phyloP scores from a whole-genome alignment of 257 asterid species.

The Scutellaria baicalensis region DNA sequence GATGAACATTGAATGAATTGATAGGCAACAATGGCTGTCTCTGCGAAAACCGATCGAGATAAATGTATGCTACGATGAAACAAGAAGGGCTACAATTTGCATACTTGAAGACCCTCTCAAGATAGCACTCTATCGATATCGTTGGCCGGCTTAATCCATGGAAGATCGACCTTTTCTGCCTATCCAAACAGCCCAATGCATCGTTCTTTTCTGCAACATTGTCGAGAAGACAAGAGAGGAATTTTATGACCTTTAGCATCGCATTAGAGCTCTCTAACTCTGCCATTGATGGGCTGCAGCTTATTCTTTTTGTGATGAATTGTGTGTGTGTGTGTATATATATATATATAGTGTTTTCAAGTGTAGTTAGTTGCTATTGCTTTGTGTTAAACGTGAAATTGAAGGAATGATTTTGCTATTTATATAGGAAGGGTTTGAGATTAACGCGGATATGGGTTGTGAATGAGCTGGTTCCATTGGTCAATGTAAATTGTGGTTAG shows the following conservation, averaged over 20 bases:
- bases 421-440: slow-evolving; percentile 5
- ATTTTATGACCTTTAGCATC: slow-evolving; percentile 32
- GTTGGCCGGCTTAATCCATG: slow-evolving; percentile 47
- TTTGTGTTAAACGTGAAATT: slow-evolving; percentile 7
- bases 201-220: slow-evolving; percentile 47
- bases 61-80: slow-evolving; percentile 55
- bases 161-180: slow-evolving; percentile 39
- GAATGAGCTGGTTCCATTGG: slow-evolving; percentile 20
- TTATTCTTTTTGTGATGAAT: neutral
- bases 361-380: neutral
- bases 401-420: neutral
- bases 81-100: slow-evolving; percentile 74
- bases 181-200: neutral
- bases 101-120: slow-evolving; percentile 66
- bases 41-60: slow-evolving; percentile 57
- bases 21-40: slow-evolving; percentile 50
- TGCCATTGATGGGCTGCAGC: slow-evolving; percentile 24
- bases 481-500: neutral
- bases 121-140: slow-evolving; percentile 41
- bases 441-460: slow-evolving; percentile 28
- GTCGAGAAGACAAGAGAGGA: slow-evolving; percentile 34
- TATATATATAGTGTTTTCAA: too few relatives aligned
- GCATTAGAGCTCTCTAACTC: slow-evolving; percentile 21
- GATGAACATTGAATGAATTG: slow-evolving; percentile 63
- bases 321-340: too few relatives aligned